Conservation (phyloP, 129 eudicot species). For the Scalesia atractyloides region DNA sequence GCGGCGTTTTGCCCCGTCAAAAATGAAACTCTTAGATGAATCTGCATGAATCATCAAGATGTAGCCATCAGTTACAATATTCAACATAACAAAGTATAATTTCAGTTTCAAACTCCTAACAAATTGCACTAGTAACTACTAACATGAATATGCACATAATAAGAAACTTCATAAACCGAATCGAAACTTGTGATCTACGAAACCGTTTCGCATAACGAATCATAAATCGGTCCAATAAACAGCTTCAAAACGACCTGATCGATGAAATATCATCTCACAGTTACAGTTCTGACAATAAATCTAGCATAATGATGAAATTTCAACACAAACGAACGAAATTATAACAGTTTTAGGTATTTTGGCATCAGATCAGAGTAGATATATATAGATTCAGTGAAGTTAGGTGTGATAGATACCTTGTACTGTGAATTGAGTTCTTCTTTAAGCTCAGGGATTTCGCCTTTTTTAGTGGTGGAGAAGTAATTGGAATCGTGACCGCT, state of each 20-base stretch:
- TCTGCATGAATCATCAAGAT: too few species aligned
- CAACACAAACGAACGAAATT: not conserved
- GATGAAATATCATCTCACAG: not conserved
- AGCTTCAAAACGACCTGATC: conserved; percentile 9
- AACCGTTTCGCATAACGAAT: too few species aligned
- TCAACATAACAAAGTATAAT: too few species aligned
- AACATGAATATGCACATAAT: not conserved
- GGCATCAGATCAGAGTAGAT: conserved; percentile 14
- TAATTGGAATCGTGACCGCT: conserved; percentile 99
- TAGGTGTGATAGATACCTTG: conserved; percentile 49
- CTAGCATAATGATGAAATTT: not conserved
- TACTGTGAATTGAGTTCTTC: conserved; percentile 99
- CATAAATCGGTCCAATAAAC: conserved; percentile 3
- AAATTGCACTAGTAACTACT: too few species aligned
- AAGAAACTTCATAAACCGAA: not conserved
- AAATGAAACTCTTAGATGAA: too few species aligned
- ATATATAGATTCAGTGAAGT: not conserved
- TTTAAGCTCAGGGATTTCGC: conserved; percentile 97
- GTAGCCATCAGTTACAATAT: too few species aligned
- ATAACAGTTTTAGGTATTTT: not conserved
- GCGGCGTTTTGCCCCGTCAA: too few species aligned
- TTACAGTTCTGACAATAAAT: conserved; percentile 29
- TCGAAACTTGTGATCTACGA: too few species aligned
- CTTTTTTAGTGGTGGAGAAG: conserved; percentile 96
- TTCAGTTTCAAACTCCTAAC: too few species aligned